phyloP scores from a whole-genome alignment of 352 stramenopile genomes.

The Phytophthora meadii region DNA sequence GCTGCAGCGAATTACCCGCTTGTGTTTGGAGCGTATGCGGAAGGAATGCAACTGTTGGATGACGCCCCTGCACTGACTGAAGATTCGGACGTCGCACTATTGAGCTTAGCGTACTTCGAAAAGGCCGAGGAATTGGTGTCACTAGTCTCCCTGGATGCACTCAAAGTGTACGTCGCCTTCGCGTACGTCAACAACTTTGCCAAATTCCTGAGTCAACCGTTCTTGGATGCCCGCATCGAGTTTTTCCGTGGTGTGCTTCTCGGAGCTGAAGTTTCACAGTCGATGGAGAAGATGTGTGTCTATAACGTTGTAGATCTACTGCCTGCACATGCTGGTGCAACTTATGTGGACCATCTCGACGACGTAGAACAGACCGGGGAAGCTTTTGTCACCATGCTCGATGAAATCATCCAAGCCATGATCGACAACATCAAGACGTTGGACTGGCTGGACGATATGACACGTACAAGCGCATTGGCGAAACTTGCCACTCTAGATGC shows the following conservation, averaged over 20 bases:
- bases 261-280: constrained; percentile 63
- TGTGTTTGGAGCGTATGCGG: constrained; percentile 60
- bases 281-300: constrained; percentile 60
- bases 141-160: constrained; percentile 39
- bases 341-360: constrained; percentile 86
- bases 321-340: constrained; percentile 62
- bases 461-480: constrained; percentile 69
- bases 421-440: constrained; percentile 80
- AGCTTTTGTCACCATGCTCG: constrained; percentile 79
- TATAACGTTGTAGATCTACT: constrained; percentile 33
- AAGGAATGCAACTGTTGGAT: constrained; percentile 51
- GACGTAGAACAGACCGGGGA: constrained; percentile 66
- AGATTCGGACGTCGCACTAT: constrained; percentile 52
- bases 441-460: constrained; percentile 90
- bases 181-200: constrained; percentile 46
- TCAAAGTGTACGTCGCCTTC: constrained; percentile 62
- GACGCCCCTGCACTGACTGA: constrained; percentile 39
- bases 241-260: constrained; percentile 83
- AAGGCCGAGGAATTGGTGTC: constrained; percentile 47
- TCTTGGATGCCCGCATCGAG: constrained; percentile 87
- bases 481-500: constrained; percentile 71
- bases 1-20: constrained; percentile 50
- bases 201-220: constrained; percentile 53
- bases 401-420: constrained; percentile 82
- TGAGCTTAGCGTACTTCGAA: constrained; percentile 59